Evolutionary conservation across 2,329 filamentous ascomycete genomes (phyloP).

Genomic region (Blastomyces gilchristii): DNA sequence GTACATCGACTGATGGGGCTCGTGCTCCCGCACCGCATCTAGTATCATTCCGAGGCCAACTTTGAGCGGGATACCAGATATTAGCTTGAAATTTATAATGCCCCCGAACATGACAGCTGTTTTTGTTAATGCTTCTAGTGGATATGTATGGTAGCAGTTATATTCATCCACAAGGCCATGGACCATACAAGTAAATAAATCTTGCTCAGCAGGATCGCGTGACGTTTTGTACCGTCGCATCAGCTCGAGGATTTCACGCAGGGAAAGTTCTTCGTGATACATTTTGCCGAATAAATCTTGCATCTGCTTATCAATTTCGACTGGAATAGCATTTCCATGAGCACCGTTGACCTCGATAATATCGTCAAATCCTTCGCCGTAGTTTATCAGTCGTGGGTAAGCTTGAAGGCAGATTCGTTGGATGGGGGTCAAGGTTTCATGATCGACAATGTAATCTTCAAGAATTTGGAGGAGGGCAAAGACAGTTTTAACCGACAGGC

Average conservation of each 20-base stretch:
- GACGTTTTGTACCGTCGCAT: slow-evolving; percentile 84
- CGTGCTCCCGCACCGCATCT: slow-evolving; percentile 83
- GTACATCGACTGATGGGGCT: slow-evolving; percentile 82
- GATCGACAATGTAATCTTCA: slow-evolving; percentile 51
- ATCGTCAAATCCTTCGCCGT: slow-evolving; percentile 83
- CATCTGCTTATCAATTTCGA: slow-evolving; percentile 79
- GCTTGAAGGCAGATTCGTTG: slow-evolving; percentile 83
- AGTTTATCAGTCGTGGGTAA: slow-evolving; percentile 92
- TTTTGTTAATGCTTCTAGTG: slow-evolving; percentile 87
- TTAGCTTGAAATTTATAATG: slow-evolving; percentile 86
- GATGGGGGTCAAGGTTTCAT: slow-evolving; percentile 64
- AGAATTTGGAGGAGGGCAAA: slow-evolving; percentile 69
- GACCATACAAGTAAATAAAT: slow-evolving; percentile 97
- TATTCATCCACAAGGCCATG: slow-evolving; percentile 97
- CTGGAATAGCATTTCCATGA: slow-evolving; percentile 68
- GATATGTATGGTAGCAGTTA: slow-evolving; percentile 88
- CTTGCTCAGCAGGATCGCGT: slow-evolving; percentile 71
- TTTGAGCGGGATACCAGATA: slow-evolving; percentile 81
- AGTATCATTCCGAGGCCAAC: slow-evolving; percentile 95
- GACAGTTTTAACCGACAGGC: slow-evolving; percentile 75
- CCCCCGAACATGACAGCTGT: slow-evolving; percentile 95
- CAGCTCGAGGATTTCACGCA: slow-evolving; percentile 73
- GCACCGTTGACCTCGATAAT: slow-evolving; percentile 79
- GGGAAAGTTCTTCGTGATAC: slow-evolving; percentile 84
- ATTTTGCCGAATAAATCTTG: slow-evolving; percentile 96